Evolutionary conservation across 768 basidiomycete species (phyloP), one percentile per base, ranked within the genome.

Genomic region (Rhodotorula taiwanensis): DNA sequence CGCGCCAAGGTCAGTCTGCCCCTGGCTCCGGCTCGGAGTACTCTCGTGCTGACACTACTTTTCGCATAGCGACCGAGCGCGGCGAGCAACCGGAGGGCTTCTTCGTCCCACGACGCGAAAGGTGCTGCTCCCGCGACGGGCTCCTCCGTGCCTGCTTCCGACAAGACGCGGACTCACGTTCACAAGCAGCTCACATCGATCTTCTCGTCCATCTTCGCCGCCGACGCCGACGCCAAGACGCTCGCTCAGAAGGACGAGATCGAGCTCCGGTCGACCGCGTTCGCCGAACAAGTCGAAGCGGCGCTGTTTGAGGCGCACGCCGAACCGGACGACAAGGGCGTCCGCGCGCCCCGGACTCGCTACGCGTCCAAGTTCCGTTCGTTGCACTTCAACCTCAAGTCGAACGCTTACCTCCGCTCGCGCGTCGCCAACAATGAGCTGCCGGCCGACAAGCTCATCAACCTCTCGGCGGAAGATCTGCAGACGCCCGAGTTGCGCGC

Each of bases 391-490:
- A 94, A 94, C 77, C 77, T 94, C 72, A 86, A 81, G 79, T 84
- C 91, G 77, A 77, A 79, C 72, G 89, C 92, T 72, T 79, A 80
- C 64, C 82, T 94, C 69, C 88, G 91, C 75, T 83, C 81, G 72
- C 84, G 86, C 69, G 88, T 94, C 73, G 84, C 83, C 39, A 82
- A 81, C 27, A 80, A 80, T 39, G 79, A 79, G 60, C 83, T 93
- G 48, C 77, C 83, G 52, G 82, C 89, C 11, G 81, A 81, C 72
- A 85, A 85, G 66, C 83, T 94, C 56, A 84, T 88, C 47, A 79
- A 83, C 58, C 89, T 93, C 87, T 86, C 88, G 25, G 87, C 87
- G 30, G 89, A 88, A 66, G 91, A 93, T 72, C 77, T 94, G 53
- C 88, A 91, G 36, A 86, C 87, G 74, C 89, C 92, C 75, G 87